Evolutionary conservation across 768 basidiomycete genomes (phyloP), one percentile per base, ranked within the genome.

Genomic region (Boletus sp.): DNA sequence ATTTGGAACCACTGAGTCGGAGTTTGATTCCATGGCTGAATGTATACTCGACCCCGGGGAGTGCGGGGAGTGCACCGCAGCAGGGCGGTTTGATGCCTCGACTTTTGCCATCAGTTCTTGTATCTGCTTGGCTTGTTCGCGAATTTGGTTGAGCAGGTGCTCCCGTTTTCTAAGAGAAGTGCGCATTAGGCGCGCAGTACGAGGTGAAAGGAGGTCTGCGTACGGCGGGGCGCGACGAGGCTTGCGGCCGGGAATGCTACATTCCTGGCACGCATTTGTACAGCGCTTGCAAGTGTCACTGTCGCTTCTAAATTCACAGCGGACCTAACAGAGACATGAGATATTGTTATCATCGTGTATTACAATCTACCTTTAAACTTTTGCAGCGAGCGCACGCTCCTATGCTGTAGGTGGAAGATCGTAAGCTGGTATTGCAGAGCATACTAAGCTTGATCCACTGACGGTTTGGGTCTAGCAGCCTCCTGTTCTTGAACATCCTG

Each of bases 211-310:
- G 25, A 14, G 44, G 15, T 41, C 21, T 23, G 73, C 86, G 67
- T 71, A 91, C 89, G 87, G 90, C 49, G 90, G 89, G 5, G 84
- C 79, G 43, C 85, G 77, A 53, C 89, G 84, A 64, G 88, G 87
- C 71, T 89, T 91, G 57, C 87, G 79, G n/a, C 88, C 89, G n/a
- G 89, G 89, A 47, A 87, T 88, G 39, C 84, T 72, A 60, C 89
- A 92, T 48, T 88, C 86, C 52, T 88, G 83, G 7, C 80, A 81
- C 10, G 85, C 85, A 55, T 82, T 81, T 51, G 80, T 69, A 63
- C 89, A 92, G 11, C 89, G 83, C 64, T 82, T 88, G 70, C 89
- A 92, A 3, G 83, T 82, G 62, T 90, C 87, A 14, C 77, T 81
- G 47, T 87, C 85, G 14, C 80, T 80, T 66, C 75, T 82, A 70